phyloP scores from a whole-genome alignment of 768 basidiomycete species.

The Pulveroboletus sp. region DNA sequence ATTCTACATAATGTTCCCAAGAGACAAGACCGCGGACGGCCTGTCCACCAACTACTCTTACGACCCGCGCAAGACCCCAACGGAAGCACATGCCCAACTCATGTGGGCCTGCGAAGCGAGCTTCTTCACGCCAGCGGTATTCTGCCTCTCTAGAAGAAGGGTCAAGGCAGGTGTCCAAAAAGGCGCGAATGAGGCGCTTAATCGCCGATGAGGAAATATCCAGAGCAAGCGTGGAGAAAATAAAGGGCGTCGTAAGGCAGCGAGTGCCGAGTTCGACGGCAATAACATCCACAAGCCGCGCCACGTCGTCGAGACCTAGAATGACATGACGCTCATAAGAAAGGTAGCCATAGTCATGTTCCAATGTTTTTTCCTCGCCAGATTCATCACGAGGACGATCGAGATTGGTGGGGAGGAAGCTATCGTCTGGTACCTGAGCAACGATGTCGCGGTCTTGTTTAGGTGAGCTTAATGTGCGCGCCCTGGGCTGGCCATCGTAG shows the following conservation, averaged over 20 bases:
- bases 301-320: conserved; percentile 69
- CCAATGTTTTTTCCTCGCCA: conserved; percentile 35
- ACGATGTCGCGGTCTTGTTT: conserved; percentile 33
- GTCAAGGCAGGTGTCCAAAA: conserved; percentile 58
- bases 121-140: conserved; percentile 69
- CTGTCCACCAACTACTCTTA: conserved; percentile 62
- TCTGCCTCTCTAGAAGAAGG: conserved; percentile 40
- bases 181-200: conserved; percentile 72
- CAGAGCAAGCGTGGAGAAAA: conserved; percentile 85
- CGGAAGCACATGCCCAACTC: conserved; percentile 89
- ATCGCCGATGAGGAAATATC: conserved; percentile 76
- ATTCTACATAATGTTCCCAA: conserved; percentile 80
- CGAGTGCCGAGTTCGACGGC: conserved; percentile 65
- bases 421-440: conserved; percentile 44
- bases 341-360: conserved; percentile 66
- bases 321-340: conserved; percentile 69
- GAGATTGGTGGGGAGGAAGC: conserved; percentile 49
- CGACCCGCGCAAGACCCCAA: conserved; percentile 84
- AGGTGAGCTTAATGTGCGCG: conserved; percentile 40
- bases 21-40: conserved; percentile 80
- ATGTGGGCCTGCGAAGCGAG: conserved; percentile 76
- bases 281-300: conserved; percentile 65
- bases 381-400: conserved; percentile 42
- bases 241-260: conserved; percentile 83
- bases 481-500: conserved; percentile 31